Base-by-base conservation (phyloP, 2,329 filamentous ascomycete genomes). In the Ceratocystis destructans region DNA sequence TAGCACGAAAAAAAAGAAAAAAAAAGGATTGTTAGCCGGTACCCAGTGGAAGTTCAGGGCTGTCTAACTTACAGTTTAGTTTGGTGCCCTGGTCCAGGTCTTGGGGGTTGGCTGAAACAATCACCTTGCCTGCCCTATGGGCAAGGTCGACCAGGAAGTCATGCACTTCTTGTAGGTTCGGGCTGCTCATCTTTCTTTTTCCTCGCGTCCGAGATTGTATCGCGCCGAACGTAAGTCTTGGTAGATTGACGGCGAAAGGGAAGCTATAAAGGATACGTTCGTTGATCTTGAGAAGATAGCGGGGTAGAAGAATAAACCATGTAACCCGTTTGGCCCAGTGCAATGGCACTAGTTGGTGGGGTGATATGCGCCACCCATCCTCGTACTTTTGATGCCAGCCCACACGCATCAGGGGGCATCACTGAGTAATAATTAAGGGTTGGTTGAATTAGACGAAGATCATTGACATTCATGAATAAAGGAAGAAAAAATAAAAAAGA, bases 51-150 rank as follows among this genome's bases (percentile, higher is more conserved):
- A 46, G 33, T 41, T 22, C 22, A 4, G n/a, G 46, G 41, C 12
- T 17, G 15, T 62, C 17, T 44, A 31, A 70, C 75, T 68, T 74
- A 85, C 85, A 86, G 73, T 87, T 88, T 71, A 86, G 78, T 76
- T 88, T 88, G 44, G 80, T 85, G 62, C 79, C 83, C 15, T 79
- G 80, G 64, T 79, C 77, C 53, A 84, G 79, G 70, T 82, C 79
- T 57, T 79, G 79, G 0, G 84, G 83, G 69, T 85, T 84, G 44
- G 85, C 84, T 1, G 77, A 76, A 64, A 84, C 74, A 70, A 87
- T 87, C 82, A 85, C 86, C 66, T 76, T 74, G 70, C 85, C 85
- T n/a, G 85, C 85, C 74, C 83, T 81, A 69, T 82, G 80, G 72
- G 85, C 85, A 66, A 87, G 76, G 63, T 76, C 73, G 71, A 87